Base-by-base conservation (phyloP, 1,284 basidiomycete species). In the Trametes polyzona region DNA sequence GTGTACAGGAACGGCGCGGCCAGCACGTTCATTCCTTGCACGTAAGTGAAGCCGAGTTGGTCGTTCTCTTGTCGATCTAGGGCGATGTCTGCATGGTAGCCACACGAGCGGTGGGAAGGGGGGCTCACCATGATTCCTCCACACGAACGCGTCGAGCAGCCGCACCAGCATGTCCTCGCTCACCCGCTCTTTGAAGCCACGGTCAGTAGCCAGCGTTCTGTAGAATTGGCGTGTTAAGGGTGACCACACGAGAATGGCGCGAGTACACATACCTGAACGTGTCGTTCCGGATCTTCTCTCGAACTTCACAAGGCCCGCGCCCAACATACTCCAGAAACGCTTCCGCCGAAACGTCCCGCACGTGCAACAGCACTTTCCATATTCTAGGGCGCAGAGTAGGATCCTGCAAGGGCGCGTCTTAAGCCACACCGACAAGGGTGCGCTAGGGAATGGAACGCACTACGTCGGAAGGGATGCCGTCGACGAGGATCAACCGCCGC, bases 1-100 rank as follows among this genome's bases (percentile, higher is more conserved):
- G 92, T 93, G 71, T 97, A 98, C 37, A 99, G 81, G 73, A 98
- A 98, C 0, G 96, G 96, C 0, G 96, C 96, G 16, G 95, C 94
- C 29, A 99, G 84, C 35, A 98, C 96, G 72, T 99, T 99, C 95
- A 98, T 98, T 32, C 96, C 96, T 74, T 97, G 96, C 10, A 98
- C 95, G 68, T 98, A 98, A 35, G 91, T 93, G 73, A 97, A 96
- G 8, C 87, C 89, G 17, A 93, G 80, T 52, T 87, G 86, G 10
- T 88, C 81, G 2, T 77, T 78, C 67, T 91, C 87, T 71, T 88
- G 87, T 63, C 84, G 78, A 68, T 92, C 90, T 92, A 64, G 44
- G 17, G 17, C 39, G 2, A 41, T 2, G 56, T 19, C 33, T 41
- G 60, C 40, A 46, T 17, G 44, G 26, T 27, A 6, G 24, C 16